Conservation (phyloP, 768 basidiomycete species). For the Cystobasidium ongulense region DNA sequence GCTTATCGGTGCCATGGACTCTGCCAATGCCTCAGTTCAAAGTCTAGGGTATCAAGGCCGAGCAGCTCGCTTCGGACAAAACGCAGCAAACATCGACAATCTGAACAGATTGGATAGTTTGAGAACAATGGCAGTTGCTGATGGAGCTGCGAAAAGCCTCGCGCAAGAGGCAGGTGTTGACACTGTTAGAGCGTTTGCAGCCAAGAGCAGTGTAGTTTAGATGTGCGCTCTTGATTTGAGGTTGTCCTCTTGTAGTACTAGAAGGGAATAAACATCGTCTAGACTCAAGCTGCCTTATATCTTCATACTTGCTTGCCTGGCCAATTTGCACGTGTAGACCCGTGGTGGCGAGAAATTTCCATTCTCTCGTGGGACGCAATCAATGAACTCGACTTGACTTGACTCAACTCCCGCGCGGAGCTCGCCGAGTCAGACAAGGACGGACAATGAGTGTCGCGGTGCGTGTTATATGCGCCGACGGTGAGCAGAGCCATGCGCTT, state of each 20-base stretch:
- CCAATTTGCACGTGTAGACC: background rate
- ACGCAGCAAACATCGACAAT: slow-evolving; percentile 1
- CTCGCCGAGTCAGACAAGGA: background rate
- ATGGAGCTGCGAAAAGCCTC: slow-evolving; percentile 28
- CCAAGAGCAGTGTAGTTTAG: slow-evolving; percentile 19
- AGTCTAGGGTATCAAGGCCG: slow-evolving; percentile 26
- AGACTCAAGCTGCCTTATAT: background rate
- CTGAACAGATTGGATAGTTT: slow-evolving; percentile 22
- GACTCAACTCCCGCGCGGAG: background rate
- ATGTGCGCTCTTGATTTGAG: background rate
- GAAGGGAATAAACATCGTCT: background rate
- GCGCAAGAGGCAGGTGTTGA: slow-evolving; percentile 25
- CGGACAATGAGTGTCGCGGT: background rate
- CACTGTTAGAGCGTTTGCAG: slow-evolving; percentile 23
- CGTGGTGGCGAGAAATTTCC: slow-evolving; percentile 1
- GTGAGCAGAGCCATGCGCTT: background rate
- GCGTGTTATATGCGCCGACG: background rate
- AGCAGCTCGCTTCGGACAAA: slow-evolving; percentile 10
- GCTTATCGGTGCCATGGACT: slow-evolving; percentile 21
- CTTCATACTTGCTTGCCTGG: background rate
- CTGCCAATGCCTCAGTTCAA: slow-evolving; percentile 21
- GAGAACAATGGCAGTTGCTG: slow-evolving; percentile 17
- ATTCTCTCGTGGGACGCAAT: background rate
- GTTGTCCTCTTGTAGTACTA: background rate
- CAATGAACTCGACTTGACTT: background rate